Base-by-base conservation (phyloP, 129 eudicot genomes). In the Solidago caesia region DNA sequence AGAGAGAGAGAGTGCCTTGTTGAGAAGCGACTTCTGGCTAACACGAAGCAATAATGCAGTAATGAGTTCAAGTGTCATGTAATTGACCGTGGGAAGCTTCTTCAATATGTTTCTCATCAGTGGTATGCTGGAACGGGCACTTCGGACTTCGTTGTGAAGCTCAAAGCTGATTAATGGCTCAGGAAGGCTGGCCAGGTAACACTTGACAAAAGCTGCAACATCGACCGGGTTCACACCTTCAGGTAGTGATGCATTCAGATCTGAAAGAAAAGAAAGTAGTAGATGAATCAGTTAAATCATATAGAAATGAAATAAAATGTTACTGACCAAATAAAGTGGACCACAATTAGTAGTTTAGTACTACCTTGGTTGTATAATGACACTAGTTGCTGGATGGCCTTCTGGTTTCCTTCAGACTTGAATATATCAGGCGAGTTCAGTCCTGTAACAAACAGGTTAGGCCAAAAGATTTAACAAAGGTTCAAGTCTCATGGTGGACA, bases 111-210 rank as follows among this genome's bases (percentile, higher is more conserved):
- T 85, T 85, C 93, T 84, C 89, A 90, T 81, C 67, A 74, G 79
- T 55, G 71, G 78, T 77, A 94, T 84, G 74, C 87, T 87, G 15
- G 97, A 94, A 7, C 97, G 97, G 66, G 91, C 89, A 72, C 82
- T 67, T 72, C 87, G 87, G 41, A 94, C 78, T 75, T 90, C 97
- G 66, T 84, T 83, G 56, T 87, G 88, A 14, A 88, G 89, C 53
- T 85, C 93, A 68, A 81, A 85, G 63, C 87, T 90, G 74, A 85
- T 84, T 61, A 94, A 72, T 21, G 98, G 98, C 82, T 90, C 88
- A 58, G 98, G 97, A 68, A 94, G 91, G 84, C 97, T 90, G 60
- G 96, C 97, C 78, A 94, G 81, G 82, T 94, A 94, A 70, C 97
- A 90, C 85, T 94, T 94, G 61, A 83, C 77, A 41, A 94, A 87